Conservation (phyloP, 371 early-diverging fungal species). For the Lichtheimia corymbifera region DNA sequence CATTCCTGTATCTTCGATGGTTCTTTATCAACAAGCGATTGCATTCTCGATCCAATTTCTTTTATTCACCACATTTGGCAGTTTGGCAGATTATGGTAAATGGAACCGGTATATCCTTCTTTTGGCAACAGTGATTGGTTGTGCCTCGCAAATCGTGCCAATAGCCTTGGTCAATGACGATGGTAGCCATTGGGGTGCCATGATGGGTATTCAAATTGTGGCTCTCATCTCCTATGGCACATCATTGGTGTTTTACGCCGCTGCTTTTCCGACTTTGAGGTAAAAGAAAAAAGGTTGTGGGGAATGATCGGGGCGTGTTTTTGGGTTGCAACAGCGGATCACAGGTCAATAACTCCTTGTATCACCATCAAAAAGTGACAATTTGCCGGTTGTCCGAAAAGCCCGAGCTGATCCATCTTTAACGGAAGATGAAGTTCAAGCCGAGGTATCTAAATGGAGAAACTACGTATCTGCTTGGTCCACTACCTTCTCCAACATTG, state of each 20-base stretch:
- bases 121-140: constrained; percentile 39
- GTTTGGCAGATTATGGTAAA: constrained; percentile 48
- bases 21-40: constrained; percentile 52
- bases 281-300: constrained; percentile 12
- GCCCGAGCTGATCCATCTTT: constrained; percentile 42
- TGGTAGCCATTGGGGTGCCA: constrained; percentile 48
- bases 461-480: constrained; percentile 53
- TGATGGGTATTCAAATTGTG: constrained; percentile 46
- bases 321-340: too few relatives aligned
- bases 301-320: too few relatives aligned
- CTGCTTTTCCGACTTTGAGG: constrained; percentile 51
- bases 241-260: constrained; percentile 52
- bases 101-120: constrained; percentile 48
- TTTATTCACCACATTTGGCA: constrained; percentile 52
- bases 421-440: constrained; percentile 22
- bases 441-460: constrained; percentile 39
- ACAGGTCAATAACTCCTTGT: too few relatives aligned
- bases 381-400: constrained; percentile 46
- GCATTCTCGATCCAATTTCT: constrained; percentile 48
- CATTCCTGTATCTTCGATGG: constrained; percentile 47
- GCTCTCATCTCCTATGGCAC: constrained; percentile 50
- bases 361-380: constrained; percentile 25
- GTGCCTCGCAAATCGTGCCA: constrained; percentile 47
- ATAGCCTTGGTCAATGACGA: constrained; percentile 41
- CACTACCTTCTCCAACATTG: constrained; percentile 47